Evolutionary conservation across 805 yeast species (phyloP).

Genomic region (Pichia nanzhaoensis): DNA sequence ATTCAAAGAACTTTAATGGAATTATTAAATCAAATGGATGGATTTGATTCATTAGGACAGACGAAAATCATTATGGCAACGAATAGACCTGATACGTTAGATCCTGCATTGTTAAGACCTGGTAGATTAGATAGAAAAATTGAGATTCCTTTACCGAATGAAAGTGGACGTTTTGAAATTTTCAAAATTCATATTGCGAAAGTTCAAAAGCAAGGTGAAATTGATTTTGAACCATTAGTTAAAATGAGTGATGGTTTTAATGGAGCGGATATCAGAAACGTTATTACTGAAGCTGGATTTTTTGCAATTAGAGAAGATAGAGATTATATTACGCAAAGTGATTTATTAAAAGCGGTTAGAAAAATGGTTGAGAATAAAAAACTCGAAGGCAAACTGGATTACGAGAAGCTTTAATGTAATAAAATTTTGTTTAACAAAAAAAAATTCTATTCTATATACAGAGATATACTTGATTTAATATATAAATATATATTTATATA

Average conservation of each 20-base stretch:
- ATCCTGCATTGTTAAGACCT: slow-evolving; percentile 94
- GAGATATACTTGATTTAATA: neutral
- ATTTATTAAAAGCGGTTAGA: slow-evolving; percentile 95
- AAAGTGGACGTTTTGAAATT: slow-evolving; percentile 88
- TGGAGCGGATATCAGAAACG: slow-evolving; percentile 97
- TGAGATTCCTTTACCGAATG: slow-evolving; percentile 93
- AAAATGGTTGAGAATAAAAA: slow-evolving; percentile 96
- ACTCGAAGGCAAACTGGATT: slow-evolving; percentile 91
- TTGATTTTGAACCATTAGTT: slow-evolving; percentile 94
- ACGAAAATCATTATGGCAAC: slow-evolving; percentile 99
- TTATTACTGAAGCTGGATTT: slow-evolving; percentile 97
- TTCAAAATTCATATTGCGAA: slow-evolving; percentile 87
- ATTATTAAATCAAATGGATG: slow-evolving; percentile 95
- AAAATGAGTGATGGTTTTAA: slow-evolving; percentile 99
- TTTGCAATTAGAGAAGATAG: slow-evolving; percentile 97
- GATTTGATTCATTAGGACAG: slow-evolving; percentile 93
- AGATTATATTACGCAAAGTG: slow-evolving; percentile 88
- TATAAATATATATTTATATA: too few relatives aligned
- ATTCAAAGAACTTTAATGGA: slow-evolving; percentile 98
- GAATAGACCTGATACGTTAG: slow-evolving; percentile 97
- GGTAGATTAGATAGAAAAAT: slow-evolving; percentile 96
- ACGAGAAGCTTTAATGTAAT: slow-evolving; percentile 86
- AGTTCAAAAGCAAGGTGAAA: slow-evolving; percentile 87
- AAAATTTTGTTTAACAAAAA: neutral
- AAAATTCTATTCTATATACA: slow-evolving; percentile 1